These are phyloP conservation scores for Gastrodia elata DNA, from an alignment of 106 monocot species.

Conservation along the genomic window DNA sequence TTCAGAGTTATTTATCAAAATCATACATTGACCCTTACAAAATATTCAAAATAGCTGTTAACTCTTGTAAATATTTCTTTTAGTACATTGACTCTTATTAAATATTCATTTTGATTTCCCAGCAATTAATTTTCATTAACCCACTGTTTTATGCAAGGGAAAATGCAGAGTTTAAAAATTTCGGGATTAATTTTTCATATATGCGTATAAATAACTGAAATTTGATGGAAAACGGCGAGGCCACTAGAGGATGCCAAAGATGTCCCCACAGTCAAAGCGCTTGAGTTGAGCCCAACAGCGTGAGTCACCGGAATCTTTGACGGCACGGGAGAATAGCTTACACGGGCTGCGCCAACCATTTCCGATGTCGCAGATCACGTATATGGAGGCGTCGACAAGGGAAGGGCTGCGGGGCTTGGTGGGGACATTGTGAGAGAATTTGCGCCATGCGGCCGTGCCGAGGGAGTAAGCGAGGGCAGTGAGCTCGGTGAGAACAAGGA, in stretches of 20 bases:
- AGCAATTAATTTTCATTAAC: too few species aligned
- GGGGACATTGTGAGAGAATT: slow-evolving; percentile 68
- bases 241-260: slow-evolving; percentile 73
- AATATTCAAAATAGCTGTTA: too few species aligned
- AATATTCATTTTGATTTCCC: too few species aligned
- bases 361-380: slow-evolving; percentile 71
- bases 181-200: too few species aligned
- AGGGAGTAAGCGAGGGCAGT: slow-evolving; percentile 67
- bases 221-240: slow-evolving; percentile 67
- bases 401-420: slow-evolving; percentile 88
- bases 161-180: too few species aligned
- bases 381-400: slow-evolving; percentile 32
- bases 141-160: too few species aligned
- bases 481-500: slow-evolving; percentile 82
- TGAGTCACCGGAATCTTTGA: slow-evolving; percentile 30
- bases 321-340: slow-evolving; percentile 75
- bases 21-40: too few species aligned
- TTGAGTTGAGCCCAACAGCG: slow-evolving; percentile 61
- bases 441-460: slow-evolving; percentile 38
- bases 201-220: too few species aligned
- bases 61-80: too few species aligned
- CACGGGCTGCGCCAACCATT: slow-evolving; percentile 89
- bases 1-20: too few species aligned
- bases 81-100: too few species aligned
- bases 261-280: slow-evolving; percentile 67